phyloP scores from a whole-genome alignment of 192 early-diverging fungal genomes.

The Chytriomyces hyalinus region DNA sequence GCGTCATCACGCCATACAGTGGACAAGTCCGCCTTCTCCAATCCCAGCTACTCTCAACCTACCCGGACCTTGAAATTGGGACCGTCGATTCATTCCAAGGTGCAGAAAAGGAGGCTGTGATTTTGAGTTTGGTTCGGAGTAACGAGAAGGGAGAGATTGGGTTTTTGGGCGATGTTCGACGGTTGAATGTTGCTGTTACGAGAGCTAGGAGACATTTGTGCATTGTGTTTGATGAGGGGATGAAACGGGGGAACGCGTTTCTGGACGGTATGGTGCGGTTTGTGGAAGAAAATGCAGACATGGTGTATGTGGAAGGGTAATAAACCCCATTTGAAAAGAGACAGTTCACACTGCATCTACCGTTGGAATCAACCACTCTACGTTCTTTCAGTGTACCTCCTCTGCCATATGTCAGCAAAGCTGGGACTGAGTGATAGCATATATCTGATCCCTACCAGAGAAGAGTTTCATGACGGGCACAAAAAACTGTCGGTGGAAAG shows the following conservation, averaged over 20 bases:
- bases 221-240: slow-evolving; percentile 63
- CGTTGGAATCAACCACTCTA: too few relatives aligned
- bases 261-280: slow-evolving; percentile 56
- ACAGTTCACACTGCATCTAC: too few relatives aligned
- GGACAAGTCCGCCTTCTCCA: slow-evolving; percentile 68
- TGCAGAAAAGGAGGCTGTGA: slow-evolving; percentile 85
- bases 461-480: too few relatives aligned
- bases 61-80: slow-evolving; percentile 22
- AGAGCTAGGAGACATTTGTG: slow-evolving; percentile 84
- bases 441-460: too few relatives aligned
- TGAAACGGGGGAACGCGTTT: slow-evolving; percentile 31
- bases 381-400: too few relatives aligned
- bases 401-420: too few relatives aligned
- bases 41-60: neutral
- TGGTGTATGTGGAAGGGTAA: too few relatives aligned
- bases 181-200: slow-evolving; percentile 85
- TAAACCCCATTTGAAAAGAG: too few relatives aligned
- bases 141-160: slow-evolving; percentile 81
- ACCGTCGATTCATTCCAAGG: slow-evolving; percentile 57
- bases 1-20: slow-evolving; percentile 86
- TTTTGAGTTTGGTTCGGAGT: slow-evolving; percentile 80
- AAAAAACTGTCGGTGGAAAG: too few relatives aligned
- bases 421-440: too few relatives aligned
- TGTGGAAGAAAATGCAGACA: slow-evolving; percentile 49
- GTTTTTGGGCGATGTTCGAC: slow-evolving; percentile 59